Base-by-base conservation (phyloP, 225 moss, liverwort and hornwort genomes). In the Pleurozium schreberi region DNA sequence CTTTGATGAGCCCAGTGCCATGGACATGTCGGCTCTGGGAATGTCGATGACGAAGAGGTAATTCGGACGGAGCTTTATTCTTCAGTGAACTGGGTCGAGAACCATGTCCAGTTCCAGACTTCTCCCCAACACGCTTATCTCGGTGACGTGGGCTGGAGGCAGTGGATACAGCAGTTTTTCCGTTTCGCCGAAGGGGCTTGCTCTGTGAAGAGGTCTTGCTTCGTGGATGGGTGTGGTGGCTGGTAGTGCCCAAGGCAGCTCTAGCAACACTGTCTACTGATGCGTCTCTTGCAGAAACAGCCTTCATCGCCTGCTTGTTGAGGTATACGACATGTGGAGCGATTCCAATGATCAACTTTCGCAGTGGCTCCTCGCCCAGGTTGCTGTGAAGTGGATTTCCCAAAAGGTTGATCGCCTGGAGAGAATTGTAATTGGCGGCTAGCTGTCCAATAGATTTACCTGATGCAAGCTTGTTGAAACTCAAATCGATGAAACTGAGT, bases 371-470 rank as follows among this genome's bases (percentile, higher is more conserved):
- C 70, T 98, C 96, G 52, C 98, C 98, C 47, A 97, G 87, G 84
- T 96, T 97, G 58, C 94, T 93, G 88, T 95, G 95, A 61, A 98
- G 77, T 64, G 96, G 93, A 88, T 98, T 98, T 74, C 97, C 98
- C 20, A 95, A 76, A 57, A 98, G 93, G 64, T 97, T 98, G 65
- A 98, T 92, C 43, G 96, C 96, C 81, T 96, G 96, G 18, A 98
- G 93, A 50, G 98, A 95, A n/a, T 89, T 94, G 85, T 98, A 96
- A 88, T 98, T 98, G 33, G 97, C 98, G 66, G 98, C 95, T 52
- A 98, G 89, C 95, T 97, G 97, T 82, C 91, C 93, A 25, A 98
- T 89, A 31, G 96, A 93, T 82, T 96, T 97, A 11, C 90, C 91
- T 27, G 97, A 93, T 14, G 92, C 91, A 68, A 98, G 86, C 90